Evolutionary conservation across 108 stramenopile genomes (phyloP).

Genomic region (Nitzschia sp.): DNA sequence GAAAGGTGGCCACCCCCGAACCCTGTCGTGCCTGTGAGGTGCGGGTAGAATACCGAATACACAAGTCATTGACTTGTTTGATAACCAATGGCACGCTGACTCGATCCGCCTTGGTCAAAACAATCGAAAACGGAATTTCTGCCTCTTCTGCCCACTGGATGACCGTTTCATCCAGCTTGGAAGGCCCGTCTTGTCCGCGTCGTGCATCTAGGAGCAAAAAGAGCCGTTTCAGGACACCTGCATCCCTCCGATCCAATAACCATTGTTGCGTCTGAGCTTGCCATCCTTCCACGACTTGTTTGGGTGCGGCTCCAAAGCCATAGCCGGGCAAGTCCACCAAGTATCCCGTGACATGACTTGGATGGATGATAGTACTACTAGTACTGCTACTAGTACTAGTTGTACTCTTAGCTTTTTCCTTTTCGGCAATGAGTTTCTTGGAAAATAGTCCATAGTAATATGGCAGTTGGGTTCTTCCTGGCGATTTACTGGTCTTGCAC

Average conservation of each 20-base stretch:
- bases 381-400: too few relatives aligned
- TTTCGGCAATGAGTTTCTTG: background rate
- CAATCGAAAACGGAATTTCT: conserved; percentile 68
- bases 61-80: conserved; percentile 70
- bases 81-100: conserved; percentile 43
- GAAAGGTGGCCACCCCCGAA: background rate
- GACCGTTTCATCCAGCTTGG: conserved; percentile 55
- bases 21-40: conserved; percentile 1
- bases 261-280: conserved; percentile 78
- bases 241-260: conserved; percentile 48
- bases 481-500: conserved; percentile 77
- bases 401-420: background rate
- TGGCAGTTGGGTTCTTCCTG: conserved; percentile 91
- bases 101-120: conserved; percentile 85
- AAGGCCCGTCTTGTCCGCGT: conserved; percentile 24
- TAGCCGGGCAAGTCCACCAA: conserved; percentile 84
- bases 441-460: conserved; percentile 82
- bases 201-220: conserved; percentile 82
- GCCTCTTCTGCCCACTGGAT: conserved; percentile 88
- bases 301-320: conserved; percentile 71
- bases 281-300: conserved; percentile 67
- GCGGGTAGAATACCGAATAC: conserved; percentile 62
- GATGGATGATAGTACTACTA: background rate
- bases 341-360: conserved; percentile 23
- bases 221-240: conserved; percentile 48